These are phyloP conservation scores for Limtongia smithiae DNA, from an alignment of 805 yeast species.

Conservation along the genomic window DNA sequence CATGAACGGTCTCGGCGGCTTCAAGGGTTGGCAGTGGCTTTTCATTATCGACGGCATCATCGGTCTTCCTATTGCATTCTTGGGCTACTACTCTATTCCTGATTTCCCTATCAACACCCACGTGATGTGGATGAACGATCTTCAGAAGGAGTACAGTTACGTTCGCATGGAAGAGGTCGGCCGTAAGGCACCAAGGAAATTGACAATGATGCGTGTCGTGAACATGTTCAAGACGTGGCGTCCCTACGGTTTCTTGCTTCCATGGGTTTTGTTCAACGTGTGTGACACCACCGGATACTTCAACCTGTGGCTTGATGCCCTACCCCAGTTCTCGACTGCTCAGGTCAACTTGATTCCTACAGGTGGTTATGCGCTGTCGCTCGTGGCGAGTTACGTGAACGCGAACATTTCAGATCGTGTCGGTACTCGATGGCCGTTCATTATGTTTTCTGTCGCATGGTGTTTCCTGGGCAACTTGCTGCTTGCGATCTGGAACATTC, in stretches of 20 bases:
- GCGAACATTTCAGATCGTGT: conserved; percentile 36
- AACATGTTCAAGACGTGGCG: conserved; percentile 19
- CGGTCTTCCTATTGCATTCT: conserved; percentile 22
- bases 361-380: conserved; percentile 37
- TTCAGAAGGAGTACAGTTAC: conserved; percentile 23
- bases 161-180: conserved; percentile 26
- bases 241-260: conserved; percentile 22
- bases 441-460: conserved; percentile 25
- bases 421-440: conserved; percentile 36
- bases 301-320: conserved; percentile 37
- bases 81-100: conserved; percentile 48
- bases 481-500: conserved; percentile 44
- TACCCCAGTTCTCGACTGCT: conserved; percentile 29
- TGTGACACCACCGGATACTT: conserved; percentile 32
- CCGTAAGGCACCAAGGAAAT: conserved; percentile 22
- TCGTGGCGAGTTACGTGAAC: conserved; percentile 33
- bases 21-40: conserved; percentile 56
- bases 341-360: conserved; percentile 39
- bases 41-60: conserved; percentile 26
- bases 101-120: conserved; percentile 58
- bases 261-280: conserved; percentile 21
- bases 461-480: conserved; percentile 34
- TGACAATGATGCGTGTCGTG: conserved; percentile 12
- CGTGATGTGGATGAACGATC: conserved; percentile 45
- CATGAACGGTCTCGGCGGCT: conserved; percentile 51